These are phyloP conservation scores for Spergularia marina DNA, from an alignment of 148 eudicot genomes.

Conservation along the genomic window DNA sequence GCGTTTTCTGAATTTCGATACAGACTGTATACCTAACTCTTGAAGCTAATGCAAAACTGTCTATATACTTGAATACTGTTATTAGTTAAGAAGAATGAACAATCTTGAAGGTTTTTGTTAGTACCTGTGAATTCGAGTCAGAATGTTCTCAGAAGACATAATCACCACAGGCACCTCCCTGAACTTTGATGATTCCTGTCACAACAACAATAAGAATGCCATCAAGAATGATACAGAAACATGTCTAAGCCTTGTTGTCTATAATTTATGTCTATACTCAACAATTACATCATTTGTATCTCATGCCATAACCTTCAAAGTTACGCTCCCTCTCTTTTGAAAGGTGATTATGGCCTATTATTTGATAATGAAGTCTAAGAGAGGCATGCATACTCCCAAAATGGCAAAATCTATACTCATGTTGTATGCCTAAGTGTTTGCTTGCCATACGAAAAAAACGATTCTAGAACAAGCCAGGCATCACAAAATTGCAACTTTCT, in stretches of 20 bases:
- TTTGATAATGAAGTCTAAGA: background rate
- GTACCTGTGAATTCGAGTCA: constrained; percentile 47
- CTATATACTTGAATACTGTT: background rate
- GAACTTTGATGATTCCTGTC: constrained; percentile 46
- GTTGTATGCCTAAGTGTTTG: background rate
- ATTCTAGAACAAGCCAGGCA: background rate
- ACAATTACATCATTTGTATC: background rate
- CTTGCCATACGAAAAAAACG: background rate
- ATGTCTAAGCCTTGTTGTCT: background rate
- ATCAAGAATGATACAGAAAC: constrained; percentile 6
- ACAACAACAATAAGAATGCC: background rate
- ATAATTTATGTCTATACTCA: background rate
- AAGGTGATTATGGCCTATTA: background rate
- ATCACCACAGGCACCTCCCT: constrained; percentile 45
- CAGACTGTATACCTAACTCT: background rate
- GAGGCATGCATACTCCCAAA: background rate
- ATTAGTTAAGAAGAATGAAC: background rate
- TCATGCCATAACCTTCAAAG: background rate
- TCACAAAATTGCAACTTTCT: background rate
- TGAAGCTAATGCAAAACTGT: background rate
- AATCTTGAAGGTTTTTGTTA: background rate
- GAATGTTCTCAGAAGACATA: constrained; percentile 52
- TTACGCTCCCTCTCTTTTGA: background rate
- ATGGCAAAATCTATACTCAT: too few relatives aligned
- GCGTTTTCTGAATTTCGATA: background rate